Conservation (phyloP, 345 rosid species). For the Eucalyptus virginea region DNA sequence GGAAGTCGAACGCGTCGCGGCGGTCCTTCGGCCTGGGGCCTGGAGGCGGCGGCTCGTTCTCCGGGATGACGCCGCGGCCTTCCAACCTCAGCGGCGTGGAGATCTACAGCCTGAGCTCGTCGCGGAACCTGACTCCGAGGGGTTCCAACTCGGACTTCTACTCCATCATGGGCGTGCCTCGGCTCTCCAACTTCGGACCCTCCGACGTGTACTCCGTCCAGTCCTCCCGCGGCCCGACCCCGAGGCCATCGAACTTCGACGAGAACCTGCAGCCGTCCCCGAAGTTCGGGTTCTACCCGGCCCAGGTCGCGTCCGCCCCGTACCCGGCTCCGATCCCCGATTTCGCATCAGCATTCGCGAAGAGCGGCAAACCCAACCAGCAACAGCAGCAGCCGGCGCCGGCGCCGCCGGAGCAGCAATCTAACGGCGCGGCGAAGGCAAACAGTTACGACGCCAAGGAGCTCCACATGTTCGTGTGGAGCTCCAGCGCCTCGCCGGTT, state of each 20-base stretch:
- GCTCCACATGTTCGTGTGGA: slow-evolving; percentile 99
- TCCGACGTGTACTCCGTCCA: slow-evolving; percentile 79
- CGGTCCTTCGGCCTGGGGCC: slow-evolving; percentile 35
- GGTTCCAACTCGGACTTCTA: slow-evolving; percentile 89
- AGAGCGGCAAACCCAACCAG: slow-evolving; percentile 1
- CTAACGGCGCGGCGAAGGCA: slow-evolving; percentile 16
- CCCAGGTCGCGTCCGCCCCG: slow-evolving; percentile 42
- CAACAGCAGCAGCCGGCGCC: slow-evolving; percentile 7
- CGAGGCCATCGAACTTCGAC: slow-evolving; percentile 78
- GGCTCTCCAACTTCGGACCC: slow-evolving; percentile 70
- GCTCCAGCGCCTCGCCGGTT: slow-evolving; percentile 88
- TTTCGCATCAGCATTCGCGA: slow-evolving; percentile 27
- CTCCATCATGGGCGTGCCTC: slow-evolving; percentile 78
- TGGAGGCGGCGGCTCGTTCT: slow-evolving; percentile 10
- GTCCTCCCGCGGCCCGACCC: slow-evolving; percentile 76
- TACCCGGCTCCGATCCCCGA: slow-evolving; percentile 94
- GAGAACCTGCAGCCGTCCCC: slow-evolving; percentile 60
- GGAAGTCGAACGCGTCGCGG: slow-evolving; percentile 82
- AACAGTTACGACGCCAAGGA: slow-evolving; percentile 69
- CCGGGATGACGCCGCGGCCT: slow-evolving; percentile 71
- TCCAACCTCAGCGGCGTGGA: slow-evolving; percentile 92
- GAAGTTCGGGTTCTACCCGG: slow-evolving; percentile 61
- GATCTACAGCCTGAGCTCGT: slow-evolving; percentile 81
- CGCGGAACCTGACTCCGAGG: slow-evolving; percentile 72
- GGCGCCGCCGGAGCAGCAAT: not conserved